Percentiles rank a stretch among this genome's conserved stretches.
These are phyloP conservation scores for Nothophytophthora sp. DNA, from an alignment of 352 stramenopile genomes.

Conservation along the genomic window DNA sequence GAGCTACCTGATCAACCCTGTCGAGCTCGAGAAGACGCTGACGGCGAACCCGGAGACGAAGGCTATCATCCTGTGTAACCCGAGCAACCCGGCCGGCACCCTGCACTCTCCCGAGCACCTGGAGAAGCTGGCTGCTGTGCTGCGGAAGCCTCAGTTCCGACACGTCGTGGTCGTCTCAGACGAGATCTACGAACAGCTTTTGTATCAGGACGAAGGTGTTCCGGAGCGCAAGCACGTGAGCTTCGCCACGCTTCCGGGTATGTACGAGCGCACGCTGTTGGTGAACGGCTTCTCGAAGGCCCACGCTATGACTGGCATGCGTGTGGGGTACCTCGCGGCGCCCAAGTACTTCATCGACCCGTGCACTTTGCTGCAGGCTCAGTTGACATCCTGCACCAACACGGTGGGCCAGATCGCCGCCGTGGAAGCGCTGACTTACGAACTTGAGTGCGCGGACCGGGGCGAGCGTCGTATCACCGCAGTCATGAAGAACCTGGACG, in stretches of 20 bases:
- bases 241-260: slow-evolving; percentile 72
- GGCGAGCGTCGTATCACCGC: slow-evolving; percentile 48
- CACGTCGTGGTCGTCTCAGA: slow-evolving; percentile 90
- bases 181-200: slow-evolving; percentile 97
- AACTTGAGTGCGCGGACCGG: slow-evolving; percentile 60
- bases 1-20: slow-evolving; percentile 87
- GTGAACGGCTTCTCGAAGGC: slow-evolving; percentile 97
- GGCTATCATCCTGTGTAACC: slow-evolving; percentile 95
- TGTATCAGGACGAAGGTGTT: slow-evolving; percentile 84
- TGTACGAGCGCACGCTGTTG: slow-evolving; percentile 92
- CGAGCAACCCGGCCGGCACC: slow-evolving; percentile 93
- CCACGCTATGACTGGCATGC: slow-evolving; percentile 96
- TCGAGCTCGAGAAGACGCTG: slow-evolving; percentile 64
- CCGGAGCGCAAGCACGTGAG: slow-evolving; percentile 56
- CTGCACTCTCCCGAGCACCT: slow-evolving; percentile 66
- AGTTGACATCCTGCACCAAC: slow-evolving; percentile 95
- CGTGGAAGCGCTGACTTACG: slow-evolving; percentile 86
- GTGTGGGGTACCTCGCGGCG: slow-evolving; percentile 91
- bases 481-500: slow-evolving; percentile 55
- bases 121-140: slow-evolving; percentile 48
- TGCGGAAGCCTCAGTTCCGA: slow-evolving; percentile 56
- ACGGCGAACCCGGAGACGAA: slow-evolving; percentile 60
- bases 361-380: slow-evolving; percentile 92
- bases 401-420: slow-evolving; percentile 93
- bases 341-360: slow-evolving; percentile 80